Evolutionary conservation across 257 asterid species (phyloP).

Genomic region (Ilex asprella): DNA sequence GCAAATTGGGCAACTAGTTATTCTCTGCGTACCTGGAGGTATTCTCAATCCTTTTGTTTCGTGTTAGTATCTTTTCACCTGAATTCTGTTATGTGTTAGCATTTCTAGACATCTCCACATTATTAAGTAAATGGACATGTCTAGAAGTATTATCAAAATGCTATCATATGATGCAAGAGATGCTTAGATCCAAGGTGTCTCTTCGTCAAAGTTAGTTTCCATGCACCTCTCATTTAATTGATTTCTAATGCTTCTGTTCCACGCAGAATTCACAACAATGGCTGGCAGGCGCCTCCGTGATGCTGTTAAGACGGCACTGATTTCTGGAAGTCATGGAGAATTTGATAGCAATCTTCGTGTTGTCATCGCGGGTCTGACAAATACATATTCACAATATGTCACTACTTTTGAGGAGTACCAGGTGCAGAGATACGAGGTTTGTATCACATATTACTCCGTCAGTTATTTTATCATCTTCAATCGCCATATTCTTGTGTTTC

Average conservation of each 20-base stretch:
- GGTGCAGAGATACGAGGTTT: constrained; percentile 95
- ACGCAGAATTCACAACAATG: constrained; percentile 90
- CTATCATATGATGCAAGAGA: background rate
- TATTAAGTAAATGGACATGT: background rate
- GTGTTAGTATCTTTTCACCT: background rate
- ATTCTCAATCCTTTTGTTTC: constrained; percentile 10
- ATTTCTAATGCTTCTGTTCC: background rate
- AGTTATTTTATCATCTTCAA: too few relatives aligned
- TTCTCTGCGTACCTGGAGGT: constrained; percentile 96
- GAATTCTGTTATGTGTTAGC: too few relatives aligned
- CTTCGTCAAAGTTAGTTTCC: background rate
- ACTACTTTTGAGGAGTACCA: constrained; percentile 88
- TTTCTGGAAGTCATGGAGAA: constrained; percentile 36
- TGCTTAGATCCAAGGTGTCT: background rate
- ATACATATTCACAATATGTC: constrained; percentile 86
- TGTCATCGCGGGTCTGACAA: constrained; percentile 91
- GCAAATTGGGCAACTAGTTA: constrained; percentile 86
- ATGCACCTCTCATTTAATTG: background rate
- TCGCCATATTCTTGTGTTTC: background rate
- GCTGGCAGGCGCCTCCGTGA: constrained; percentile 98
- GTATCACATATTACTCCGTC: constrained; percentile 9
- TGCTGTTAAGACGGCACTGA: constrained; percentile 59
- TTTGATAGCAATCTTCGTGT: constrained; percentile 59
- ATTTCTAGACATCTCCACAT: background rate
- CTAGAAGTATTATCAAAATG: background rate